Conservation (phyloP, 2,329 filamentous ascomycete genomes). For the Ramichloridium luteum region DNA sequence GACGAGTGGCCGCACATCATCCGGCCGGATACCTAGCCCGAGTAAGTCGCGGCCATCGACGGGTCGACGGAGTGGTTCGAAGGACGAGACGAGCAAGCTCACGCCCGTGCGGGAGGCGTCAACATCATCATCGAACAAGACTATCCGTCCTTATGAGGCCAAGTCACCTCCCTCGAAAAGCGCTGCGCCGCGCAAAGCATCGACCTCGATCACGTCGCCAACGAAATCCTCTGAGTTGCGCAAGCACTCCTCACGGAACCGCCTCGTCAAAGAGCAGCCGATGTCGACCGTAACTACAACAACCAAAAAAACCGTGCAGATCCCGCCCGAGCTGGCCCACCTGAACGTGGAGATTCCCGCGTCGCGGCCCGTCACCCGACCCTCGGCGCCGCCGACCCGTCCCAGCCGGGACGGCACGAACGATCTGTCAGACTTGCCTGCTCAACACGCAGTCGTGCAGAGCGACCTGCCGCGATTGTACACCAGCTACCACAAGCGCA, state of each 20-base stretch:
- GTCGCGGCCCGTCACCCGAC: slow-evolving; percentile 26
- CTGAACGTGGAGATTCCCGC: slow-evolving; percentile 49
- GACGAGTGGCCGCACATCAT: slow-evolving; percentile 21
- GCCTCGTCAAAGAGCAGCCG: slow-evolving; percentile 7
- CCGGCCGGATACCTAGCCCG: slow-evolving; percentile 24
- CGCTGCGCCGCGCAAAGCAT: not conserved
- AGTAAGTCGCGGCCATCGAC: slow-evolving; percentile 47
- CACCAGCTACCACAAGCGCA: slow-evolving; percentile 38
- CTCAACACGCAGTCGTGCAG: slow-evolving; percentile 42
- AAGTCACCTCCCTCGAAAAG: not conserved
- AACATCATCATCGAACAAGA: slow-evolving; percentile 53
- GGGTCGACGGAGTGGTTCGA: slow-evolving; percentile 40
- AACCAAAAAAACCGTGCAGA: slow-evolving; percentile 7
- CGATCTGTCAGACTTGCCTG: slow-evolving; percentile 31
- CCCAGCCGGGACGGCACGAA: slow-evolving; percentile 36
- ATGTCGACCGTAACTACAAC: slow-evolving; percentile 3
- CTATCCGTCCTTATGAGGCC: slow-evolving; percentile 23
- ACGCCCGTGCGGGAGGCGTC: slow-evolving; percentile 56
- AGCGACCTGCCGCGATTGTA: slow-evolving; percentile 42
- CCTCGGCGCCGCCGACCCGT: slow-evolving; percentile 32
- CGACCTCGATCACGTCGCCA: not conserved
- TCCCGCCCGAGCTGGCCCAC: slow-evolving; percentile 34
- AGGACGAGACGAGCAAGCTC: slow-evolving; percentile 41
- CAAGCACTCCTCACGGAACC: slow-evolving; percentile 7
- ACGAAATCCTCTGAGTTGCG: slow-evolving; percentile 8